These are phyloP conservation scores for Lentithecium fluviatile DNA, from an alignment of 495 filamentous ascomycete genomes.

Conservation along the genomic window DNA sequence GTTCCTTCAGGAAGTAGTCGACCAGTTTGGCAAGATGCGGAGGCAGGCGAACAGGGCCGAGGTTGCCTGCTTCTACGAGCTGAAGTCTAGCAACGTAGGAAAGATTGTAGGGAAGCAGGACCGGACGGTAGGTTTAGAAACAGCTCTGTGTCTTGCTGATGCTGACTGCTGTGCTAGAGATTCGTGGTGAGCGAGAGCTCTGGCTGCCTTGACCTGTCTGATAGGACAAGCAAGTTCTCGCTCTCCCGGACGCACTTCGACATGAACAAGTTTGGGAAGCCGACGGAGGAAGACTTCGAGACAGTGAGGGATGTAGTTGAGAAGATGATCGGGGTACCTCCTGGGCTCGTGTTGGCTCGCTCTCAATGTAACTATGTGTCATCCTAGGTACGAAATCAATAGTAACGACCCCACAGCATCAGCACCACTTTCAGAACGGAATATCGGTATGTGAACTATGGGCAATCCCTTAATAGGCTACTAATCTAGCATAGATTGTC, in stretches of 20 bases:
- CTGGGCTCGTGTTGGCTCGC: slow-evolving; percentile 5
- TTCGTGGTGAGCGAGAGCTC: slow-evolving; percentile 30
- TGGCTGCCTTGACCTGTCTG: slow-evolving; percentile 22
- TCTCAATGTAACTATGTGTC: slow-evolving; percentile 23
- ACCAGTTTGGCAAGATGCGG: slow-evolving; percentile 13
- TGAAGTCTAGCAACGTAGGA: slow-evolving; percentile 9
- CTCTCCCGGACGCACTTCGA: slow-evolving; percentile 30
- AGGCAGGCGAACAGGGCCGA: slow-evolving; percentile 4
- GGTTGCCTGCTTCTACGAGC: slow-evolving; percentile 19
- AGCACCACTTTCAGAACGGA: neutral
- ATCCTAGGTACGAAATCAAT: neutral
- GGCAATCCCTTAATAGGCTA: neutral
- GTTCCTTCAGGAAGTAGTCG: slow-evolving; percentile 13
- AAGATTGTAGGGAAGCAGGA: slow-evolving; percentile 11
- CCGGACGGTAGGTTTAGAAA: no score
- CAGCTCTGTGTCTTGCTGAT: no score
- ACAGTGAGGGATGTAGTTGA: slow-evolving; percentile 23
- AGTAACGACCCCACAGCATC: neutral
- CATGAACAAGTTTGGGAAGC: slow-evolving; percentile 33
- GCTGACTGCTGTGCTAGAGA: slow-evolving; percentile 4
- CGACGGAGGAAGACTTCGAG: slow-evolving; percentile 32
- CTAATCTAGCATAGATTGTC: slow-evolving; percentile 1
- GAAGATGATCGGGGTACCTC: slow-evolving; percentile 19
- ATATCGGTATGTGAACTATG: neutral
- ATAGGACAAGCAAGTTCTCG: slow-evolving; percentile 19